Conservation (phyloP, 139 green algal genomes). For the Picochlorum sp. region DNA sequence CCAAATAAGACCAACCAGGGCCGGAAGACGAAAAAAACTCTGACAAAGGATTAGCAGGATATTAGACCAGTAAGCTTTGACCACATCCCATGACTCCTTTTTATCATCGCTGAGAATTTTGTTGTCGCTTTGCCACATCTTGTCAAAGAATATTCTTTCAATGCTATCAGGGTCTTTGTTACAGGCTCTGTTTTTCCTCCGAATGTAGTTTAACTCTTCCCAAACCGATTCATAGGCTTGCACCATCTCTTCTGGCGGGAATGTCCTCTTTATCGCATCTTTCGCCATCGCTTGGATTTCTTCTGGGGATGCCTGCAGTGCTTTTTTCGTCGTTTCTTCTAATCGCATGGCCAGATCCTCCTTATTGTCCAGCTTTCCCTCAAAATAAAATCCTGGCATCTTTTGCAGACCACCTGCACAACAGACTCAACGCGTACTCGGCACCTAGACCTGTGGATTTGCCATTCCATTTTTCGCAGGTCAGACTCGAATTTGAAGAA, state of each 20-base stretch:
- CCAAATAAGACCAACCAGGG: neutral
- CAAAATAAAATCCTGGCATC: conserved; percentile 34
- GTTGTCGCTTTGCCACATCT: neutral
- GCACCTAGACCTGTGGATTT: neutral
- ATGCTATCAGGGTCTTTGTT: neutral
- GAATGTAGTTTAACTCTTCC: neutral
- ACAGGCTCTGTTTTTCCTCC: neutral
- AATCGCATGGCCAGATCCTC: conserved; percentile 12
- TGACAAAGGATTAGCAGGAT: neutral
- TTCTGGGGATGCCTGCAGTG: neutral
- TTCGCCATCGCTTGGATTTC: neutral
- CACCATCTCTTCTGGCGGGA: conserved; percentile 3
- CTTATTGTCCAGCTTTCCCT: conserved; percentile 3
- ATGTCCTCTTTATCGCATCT: neutral
- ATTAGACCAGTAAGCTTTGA: neutral
- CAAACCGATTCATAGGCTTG: neutral
- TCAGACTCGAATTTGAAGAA: neutral
- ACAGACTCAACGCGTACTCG: neutral
- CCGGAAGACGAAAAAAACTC: neutral
- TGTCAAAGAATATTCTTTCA: neutral
- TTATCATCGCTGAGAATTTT: neutral
- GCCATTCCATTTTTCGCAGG: neutral
- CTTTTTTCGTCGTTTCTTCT: neutral
- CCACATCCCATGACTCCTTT: neutral
- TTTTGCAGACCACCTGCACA: conserved; percentile 16